Conservation (phyloP, 2,329 filamentous ascomycete genomes). For the Orbilia quercus region DNA sequence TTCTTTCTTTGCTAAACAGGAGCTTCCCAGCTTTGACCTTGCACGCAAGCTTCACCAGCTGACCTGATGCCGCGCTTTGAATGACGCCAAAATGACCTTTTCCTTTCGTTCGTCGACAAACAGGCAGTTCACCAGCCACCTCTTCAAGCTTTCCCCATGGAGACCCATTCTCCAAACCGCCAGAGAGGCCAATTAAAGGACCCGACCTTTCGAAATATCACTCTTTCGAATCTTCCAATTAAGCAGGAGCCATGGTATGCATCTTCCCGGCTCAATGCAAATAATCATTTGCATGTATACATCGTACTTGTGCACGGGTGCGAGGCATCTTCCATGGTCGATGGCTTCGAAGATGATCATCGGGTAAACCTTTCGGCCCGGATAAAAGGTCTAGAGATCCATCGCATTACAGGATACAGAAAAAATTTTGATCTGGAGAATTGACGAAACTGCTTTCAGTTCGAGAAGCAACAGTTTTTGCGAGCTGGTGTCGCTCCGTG, state of each 20-base stretch:
- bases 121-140: conserved; percentile 29
- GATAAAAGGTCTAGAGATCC: conserved; percentile 35
- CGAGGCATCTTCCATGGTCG: conserved; percentile 24
- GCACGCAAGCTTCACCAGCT: conserved; percentile 26
- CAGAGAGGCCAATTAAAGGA: not conserved
- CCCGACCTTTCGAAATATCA: conserved; percentile 3
- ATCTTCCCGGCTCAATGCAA: conserved; percentile 44
- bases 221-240: conserved; percentile 2
- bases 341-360: conserved; percentile 24
- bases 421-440: conserved; percentile 27
- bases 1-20: conserved; percentile 15
- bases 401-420: conserved; percentile 1
- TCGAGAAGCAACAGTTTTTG: conserved; percentile 31
- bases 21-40: conserved; percentile 38
- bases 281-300: conserved; percentile 50
- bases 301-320: conserved; percentile 25
- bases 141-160: conserved; percentile 24
- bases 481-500: conserved; percentile 41
- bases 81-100: conserved; percentile 56
- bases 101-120: conserved; percentile 14
- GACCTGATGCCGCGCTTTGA: conserved; percentile 32
- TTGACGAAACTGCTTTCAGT: conserved; percentile 28
- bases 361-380: conserved; percentile 53
- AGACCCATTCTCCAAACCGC: conserved; percentile 1
- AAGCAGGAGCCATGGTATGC: conserved; percentile 10